Conservation (phyloP, 2,329 filamentous ascomycete species). For the Pestalotiopsis sp. region DNA sequence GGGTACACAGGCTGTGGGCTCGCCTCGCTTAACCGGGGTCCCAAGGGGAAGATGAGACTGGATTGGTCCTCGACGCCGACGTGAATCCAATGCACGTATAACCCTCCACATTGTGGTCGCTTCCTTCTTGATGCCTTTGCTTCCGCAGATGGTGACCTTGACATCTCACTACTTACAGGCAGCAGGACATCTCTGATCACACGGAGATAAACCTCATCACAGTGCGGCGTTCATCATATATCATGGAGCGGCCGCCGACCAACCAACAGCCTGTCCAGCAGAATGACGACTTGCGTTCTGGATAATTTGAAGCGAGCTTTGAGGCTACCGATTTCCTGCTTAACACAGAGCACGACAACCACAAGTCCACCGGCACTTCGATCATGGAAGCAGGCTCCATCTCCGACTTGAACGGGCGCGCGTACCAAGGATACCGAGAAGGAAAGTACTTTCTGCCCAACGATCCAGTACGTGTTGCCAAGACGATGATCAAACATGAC, state of each 20-base stretch:
- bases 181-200: no score
- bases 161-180: no score
- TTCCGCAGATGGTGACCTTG: no score
- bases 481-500: no score
- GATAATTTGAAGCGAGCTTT: neutral
- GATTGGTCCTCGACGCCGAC: neutral
- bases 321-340: neutral
- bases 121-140: no score
- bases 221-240: no score
- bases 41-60: neutral
- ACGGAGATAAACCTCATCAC: no score
- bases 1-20: neutral
- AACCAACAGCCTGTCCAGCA: neutral
- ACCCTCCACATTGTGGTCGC: neutral
- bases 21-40: neutral
- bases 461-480: neutral
- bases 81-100: neutral
- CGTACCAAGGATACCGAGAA: conserved; percentile 6
- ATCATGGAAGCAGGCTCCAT: conserved; percentile 3
- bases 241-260: neutral
- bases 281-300: neutral
- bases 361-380: neutral
- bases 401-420: neutral
- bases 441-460: conserved; percentile 10
- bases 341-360: neutral